Conservation (phyloP, 768 basidiomycete genomes). For the Tulasnella sp. region DNA sequence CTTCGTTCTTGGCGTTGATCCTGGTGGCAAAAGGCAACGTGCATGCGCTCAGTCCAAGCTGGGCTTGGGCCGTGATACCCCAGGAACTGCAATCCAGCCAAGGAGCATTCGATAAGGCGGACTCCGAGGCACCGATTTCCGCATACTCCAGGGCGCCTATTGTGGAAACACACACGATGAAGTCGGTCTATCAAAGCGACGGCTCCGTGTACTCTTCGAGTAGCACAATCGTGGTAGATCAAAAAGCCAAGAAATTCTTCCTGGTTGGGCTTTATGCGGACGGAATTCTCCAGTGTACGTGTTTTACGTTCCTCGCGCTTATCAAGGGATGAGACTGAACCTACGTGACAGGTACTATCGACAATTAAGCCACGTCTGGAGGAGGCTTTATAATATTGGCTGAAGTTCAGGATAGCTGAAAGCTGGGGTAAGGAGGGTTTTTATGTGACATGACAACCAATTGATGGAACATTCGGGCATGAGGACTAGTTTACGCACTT, state of each 20-base stretch:
- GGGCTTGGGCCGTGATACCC: conserved; percentile 39
- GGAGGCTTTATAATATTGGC: neutral
- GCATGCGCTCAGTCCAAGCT: conserved; percentile 37
- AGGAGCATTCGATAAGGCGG: conserved; percentile 12
- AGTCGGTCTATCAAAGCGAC: conserved; percentile 62
- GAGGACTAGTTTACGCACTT: no score
- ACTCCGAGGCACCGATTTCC: conserved; percentile 37
- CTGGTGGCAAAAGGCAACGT: conserved; percentile 35
- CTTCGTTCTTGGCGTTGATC: conserved; percentile 43
- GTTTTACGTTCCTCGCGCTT: neutral
- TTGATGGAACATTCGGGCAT: no score
- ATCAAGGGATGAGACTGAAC: no score
- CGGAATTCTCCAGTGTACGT: conserved; percentile 18
- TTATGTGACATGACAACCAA: no score
- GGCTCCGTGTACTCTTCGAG: conserved; percentile 27
- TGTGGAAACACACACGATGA: conserved; percentile 31
- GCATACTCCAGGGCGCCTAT: conserved; percentile 31
- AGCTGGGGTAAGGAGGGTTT: no score
- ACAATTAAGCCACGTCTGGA: neutral
- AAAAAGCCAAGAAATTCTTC: conserved; percentile 12
- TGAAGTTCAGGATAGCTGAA: neutral
- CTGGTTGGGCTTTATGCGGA: conserved; percentile 18
- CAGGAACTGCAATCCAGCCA: conserved; percentile 3
- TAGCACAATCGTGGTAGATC: conserved; percentile 8
- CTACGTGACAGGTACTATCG: neutral